Evolutionary conservation across 768 basidiomycete species (phyloP), one percentile per base, ranked within the genome.

Genomic region (Sporobolomyces roseus): DNA sequence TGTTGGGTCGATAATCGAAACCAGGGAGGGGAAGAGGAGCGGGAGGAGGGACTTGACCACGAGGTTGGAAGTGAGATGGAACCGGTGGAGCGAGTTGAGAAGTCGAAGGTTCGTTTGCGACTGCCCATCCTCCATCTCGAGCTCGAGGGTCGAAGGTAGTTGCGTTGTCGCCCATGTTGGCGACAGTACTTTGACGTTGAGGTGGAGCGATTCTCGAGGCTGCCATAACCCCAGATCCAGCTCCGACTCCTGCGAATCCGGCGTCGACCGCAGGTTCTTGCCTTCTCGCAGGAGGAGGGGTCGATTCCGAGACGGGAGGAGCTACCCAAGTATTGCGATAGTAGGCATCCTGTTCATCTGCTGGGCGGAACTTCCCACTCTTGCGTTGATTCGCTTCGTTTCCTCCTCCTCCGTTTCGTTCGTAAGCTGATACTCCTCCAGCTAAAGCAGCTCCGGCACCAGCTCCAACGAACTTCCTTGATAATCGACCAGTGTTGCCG

Each of bases 291-390:
- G n/a, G 43, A 23, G 43, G 23, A 41, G 43, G 27, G 21, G 35
- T 27, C 1, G 17, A 2, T 48, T 30, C 50, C 25, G 17, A 27
- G 29, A 17, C 8, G 17, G 5, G 29, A 29, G 58, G 58, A 16
- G n/a, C 46, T 33, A 50, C 14, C 61, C 50, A 51, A 23, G 62
- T 33, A 27, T 68, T 49, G 1, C 61, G 61, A 32, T 68, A 68
- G 41, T 68, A 68, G 1, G 66, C 66, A 61, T 68, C 66, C 41
- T 68, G 66, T 38, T 68, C 66, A 9, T 51, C 61, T 0, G 66
- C 66, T 3, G 13, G 66, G 27, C 29, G 30, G 38, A 29, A 62
- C 29, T 32, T 49, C 23, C 61, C 50, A 49, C 50, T 60, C 54
- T 55, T 55, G n/a, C 38, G 53, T 36, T 29, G 38, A 21, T 29